A percentile compares a stretch with the other conserved stretches of the same genome.
phyloP scores from a whole-genome alignment of 148 eudicot species.

The Nepenthes mirabilis region DNA sequence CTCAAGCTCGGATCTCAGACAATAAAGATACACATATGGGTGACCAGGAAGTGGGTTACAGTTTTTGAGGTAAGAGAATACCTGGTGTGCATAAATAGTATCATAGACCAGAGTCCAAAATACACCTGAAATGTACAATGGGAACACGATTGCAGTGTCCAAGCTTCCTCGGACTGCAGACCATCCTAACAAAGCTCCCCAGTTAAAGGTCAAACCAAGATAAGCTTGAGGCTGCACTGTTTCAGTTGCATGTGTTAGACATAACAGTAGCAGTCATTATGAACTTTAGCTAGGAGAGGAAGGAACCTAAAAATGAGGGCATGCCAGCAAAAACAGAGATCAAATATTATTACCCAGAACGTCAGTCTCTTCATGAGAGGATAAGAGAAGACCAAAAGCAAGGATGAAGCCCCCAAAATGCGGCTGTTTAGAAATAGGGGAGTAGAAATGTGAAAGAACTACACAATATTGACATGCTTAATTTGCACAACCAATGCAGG shows the following conservation, averaged over 20 bases:
- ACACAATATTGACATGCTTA: too few species aligned
- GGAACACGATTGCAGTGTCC: conserved; percentile 70
- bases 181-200: conserved; percentile 99
- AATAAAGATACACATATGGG: background rate
- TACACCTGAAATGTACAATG: conserved; percentile 81
- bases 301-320: background rate
- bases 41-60: background rate
- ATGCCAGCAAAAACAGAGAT: background rate
- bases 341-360: conserved; percentile 63
- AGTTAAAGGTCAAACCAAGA: conserved; percentile 91
- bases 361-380: conserved; percentile 98
- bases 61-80: conserved; percentile 11
- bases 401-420: conserved; percentile 85
- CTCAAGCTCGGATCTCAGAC: background rate
- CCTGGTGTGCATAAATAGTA: conserved; percentile 99
- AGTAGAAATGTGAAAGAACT: too few species aligned
- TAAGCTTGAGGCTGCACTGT: conserved; percentile 86
- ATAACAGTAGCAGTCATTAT: conserved; percentile 6
- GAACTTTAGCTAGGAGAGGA: background rate
- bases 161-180: conserved; percentile 82
- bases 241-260: conserved; percentile 7
- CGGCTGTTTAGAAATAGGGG: conserved; percentile 28
- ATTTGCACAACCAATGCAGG: too few species aligned
- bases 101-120: conserved; percentile 94
- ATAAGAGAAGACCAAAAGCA: conserved; percentile 83